Evolutionary conservation across 331 rosid genomes (phyloP).

Genomic region (Cydonia oblonga): DNA sequence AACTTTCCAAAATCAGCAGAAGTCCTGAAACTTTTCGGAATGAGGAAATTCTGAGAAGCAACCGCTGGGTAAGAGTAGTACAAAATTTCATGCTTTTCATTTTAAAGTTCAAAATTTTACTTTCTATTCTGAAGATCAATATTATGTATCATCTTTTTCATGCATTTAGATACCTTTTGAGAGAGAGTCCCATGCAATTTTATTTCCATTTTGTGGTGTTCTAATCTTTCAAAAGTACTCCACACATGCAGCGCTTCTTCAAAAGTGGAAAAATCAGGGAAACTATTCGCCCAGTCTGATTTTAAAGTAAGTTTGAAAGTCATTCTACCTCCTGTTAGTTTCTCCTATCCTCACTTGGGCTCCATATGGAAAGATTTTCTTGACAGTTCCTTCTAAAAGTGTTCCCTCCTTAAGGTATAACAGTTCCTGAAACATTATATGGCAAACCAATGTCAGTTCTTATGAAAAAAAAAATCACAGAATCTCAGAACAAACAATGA

Average conservation of each 20-base stretch:
- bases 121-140: not conserved
- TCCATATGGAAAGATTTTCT: conserved; percentile 57
- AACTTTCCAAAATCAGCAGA: not conserved
- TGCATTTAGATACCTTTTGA: not conserved
- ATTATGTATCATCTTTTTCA: not conserved
- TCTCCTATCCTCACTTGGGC: conserved; percentile 61
- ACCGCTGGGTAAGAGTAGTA: not conserved
- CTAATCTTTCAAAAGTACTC: not conserved
- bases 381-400: conserved; percentile 63
- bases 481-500: not conserved
- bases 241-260: not conserved
- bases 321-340: conserved; percentile 48
- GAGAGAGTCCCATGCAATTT: not conserved
- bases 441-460: not conserved
- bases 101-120: not conserved
- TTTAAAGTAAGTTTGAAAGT: conserved; percentile 1
- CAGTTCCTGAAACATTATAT: conserved; percentile 39
- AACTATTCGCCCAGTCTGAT: not conserved
- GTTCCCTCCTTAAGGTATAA: conserved; percentile 60
- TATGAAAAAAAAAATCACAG: not conserved
- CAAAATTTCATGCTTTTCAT: not conserved
- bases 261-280: not conserved
- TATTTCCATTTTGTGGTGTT: not conserved
- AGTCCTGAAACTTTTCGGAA: not conserved
- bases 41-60: not conserved